A percentile compares a stretch with the other conserved stretches of the same genome.
Evolutionary conservation across 1,284 basidiomycete genomes (phyloP).

Genomic region (Mycena citricolor): DNA sequence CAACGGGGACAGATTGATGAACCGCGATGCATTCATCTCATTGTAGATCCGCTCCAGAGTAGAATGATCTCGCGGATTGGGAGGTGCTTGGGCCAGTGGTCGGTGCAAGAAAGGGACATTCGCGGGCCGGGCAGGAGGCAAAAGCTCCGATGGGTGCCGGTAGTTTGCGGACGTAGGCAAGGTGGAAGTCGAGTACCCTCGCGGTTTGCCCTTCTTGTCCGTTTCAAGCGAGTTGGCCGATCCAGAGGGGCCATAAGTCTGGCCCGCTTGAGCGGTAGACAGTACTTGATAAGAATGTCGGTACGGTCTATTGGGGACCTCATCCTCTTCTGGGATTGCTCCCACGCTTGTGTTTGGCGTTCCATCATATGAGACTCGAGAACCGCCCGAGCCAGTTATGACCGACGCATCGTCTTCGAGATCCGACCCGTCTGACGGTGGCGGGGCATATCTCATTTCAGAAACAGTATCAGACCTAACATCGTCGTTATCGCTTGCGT

Average conservation of each 20-base stretch:
- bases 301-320: too few relatives aligned
- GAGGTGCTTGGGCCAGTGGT: constrained; percentile 37
- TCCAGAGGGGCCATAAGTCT: too few relatives aligned
- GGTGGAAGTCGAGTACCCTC: constrained; percentile 20
- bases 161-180: constrained; percentile 6
- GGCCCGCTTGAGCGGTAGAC: too few relatives aligned
- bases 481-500: constrained; percentile 22
- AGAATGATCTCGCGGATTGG: constrained; percentile 66
- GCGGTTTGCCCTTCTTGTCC: constrained; percentile 10
- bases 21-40: constrained; percentile 63
- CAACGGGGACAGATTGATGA: constrained; percentile 64
- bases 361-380: constrained; percentile 18
- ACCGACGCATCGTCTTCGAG: constrained; percentile 21
- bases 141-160: constrained; percentile 10
- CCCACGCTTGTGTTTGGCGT: constrained; percentile 22
- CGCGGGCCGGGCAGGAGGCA: constrained; percentile 11
- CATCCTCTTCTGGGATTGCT: too few relatives aligned
- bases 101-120: constrained; percentile 32
- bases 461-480: constrained; percentile 23
- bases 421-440: constrained; percentile 13
- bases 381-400: constrained; percentile 18
- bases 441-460: constrained; percentile 22
- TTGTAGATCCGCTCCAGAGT: constrained; percentile 63
- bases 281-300: too few relatives aligned
- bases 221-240: too few relatives aligned